Conservation (phyloP, 805 yeast species). For the Cyberlindnera meyerae region DNA sequence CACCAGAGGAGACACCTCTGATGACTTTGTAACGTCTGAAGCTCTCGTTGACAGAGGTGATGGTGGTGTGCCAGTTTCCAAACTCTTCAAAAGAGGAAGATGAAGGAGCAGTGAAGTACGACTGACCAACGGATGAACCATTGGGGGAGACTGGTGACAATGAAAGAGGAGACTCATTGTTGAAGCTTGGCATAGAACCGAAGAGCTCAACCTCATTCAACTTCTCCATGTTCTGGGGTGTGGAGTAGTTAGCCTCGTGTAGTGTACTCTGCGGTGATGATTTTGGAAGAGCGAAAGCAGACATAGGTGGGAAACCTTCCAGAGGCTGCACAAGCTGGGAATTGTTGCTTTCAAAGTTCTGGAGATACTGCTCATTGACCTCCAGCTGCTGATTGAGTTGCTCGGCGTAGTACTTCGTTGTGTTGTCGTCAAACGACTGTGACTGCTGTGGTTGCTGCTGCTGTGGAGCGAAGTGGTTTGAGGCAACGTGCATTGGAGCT, state of each 20-base stretch:
- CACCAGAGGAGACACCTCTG: slow-evolving; percentile 57
- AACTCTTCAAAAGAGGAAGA: slow-evolving; percentile 1
- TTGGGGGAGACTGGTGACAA: slow-evolving; percentile 17
- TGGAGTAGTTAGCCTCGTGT: slow-evolving; percentile 1
- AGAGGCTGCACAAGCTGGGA: too few species aligned
- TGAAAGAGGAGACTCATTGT: slow-evolving; percentile 12
- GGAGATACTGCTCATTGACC: too few species aligned
- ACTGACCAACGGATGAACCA: slow-evolving; percentile 5
- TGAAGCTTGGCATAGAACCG: slow-evolving; percentile 1
- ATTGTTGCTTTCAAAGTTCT: too few species aligned
- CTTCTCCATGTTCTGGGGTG: slow-evolving; percentile 13
- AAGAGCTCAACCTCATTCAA: slow-evolving; percentile 15
- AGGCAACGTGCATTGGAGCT: too few species aligned
- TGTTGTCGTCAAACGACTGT: too few species aligned
- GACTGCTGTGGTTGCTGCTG: too few species aligned
- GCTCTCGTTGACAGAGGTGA: background rate
- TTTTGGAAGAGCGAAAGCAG: slow-evolving; percentile 18
- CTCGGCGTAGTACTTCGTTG: too few species aligned
- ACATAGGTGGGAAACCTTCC: slow-evolving; percentile 20
- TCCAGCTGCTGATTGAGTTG: too few species aligned
- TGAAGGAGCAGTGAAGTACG: slow-evolving; percentile 8
- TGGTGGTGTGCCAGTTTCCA: too few species aligned
- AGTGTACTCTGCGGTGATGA: slow-evolving; percentile 2
- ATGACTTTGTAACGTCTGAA: slow-evolving; percentile 36
- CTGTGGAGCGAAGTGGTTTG: too few species aligned